Percentiles rank a stretch among this genome's conserved stretches.
phyloP scores from a whole-genome alignment of 2,329 filamentous ascomycete genomes.

The Pseudomassariella vexata region DNA sequence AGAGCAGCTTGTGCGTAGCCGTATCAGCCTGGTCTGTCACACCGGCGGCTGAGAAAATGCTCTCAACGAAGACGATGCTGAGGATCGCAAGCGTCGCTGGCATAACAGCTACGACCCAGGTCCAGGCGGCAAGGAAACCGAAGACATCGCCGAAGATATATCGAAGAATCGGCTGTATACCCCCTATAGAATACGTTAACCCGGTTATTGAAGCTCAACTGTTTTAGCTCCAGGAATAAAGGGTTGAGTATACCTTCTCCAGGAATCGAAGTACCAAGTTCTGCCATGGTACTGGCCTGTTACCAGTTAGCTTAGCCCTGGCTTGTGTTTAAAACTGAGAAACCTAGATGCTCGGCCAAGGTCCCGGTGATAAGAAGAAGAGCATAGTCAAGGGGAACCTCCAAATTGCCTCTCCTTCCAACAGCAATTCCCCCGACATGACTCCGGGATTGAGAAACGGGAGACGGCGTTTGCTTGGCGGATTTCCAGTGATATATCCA shows the following conservation, averaged over 20 bases:
- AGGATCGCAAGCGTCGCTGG: slow-evolving; percentile 59
- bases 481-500: too few relatives aligned
- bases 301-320: slow-evolving; percentile 38
- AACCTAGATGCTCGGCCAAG: too few relatives aligned
- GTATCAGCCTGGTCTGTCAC: slow-evolving; percentile 36
- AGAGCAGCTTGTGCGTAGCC: slow-evolving; percentile 44
- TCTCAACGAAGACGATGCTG: slow-evolving; percentile 58
- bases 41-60: slow-evolving; percentile 47
- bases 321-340: too few relatives aligned
- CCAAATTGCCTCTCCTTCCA: too few relatives aligned
- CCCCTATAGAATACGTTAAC: slow-evolving; percentile 33
- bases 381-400: too few relatives aligned
- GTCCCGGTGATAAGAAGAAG: not conserved
- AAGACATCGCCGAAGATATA: slow-evolving; percentile 55
- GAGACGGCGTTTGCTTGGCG: too few relatives aligned
- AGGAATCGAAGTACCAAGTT: slow-evolving; percentile 57
- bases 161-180: slow-evolving; percentile 57
- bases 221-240: not conserved
- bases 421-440: too few relatives aligned
- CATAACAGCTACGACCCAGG: slow-evolving; percentile 60
- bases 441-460: too few relatives aligned
- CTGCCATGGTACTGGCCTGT: slow-evolving; percentile 55
- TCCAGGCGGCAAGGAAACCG: slow-evolving; percentile 61
- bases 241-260: slow-evolving; percentile 40
- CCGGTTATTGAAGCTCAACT: not conserved